phyloP scores from a whole-genome alignment of 2,329 filamentous ascomycete genomes.

The Lasiodiplodia hormozganensis region DNA sequence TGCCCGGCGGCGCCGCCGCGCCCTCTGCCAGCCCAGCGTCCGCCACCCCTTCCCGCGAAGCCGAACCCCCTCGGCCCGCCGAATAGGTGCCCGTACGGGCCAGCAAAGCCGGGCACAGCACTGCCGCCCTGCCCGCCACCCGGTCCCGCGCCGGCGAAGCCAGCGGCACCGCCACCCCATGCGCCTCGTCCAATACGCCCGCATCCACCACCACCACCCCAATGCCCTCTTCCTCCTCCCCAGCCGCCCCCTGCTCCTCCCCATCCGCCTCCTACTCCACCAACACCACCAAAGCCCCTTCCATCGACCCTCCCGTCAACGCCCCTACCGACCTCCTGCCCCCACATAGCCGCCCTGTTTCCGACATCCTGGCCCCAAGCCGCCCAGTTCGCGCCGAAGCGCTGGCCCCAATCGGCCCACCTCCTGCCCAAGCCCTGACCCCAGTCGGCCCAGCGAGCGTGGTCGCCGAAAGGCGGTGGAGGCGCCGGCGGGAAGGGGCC shows the following conservation, averaged over 20 bases:
- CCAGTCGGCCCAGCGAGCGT: constrained; percentile 17
- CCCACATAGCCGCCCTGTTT: constrained; percentile 39
- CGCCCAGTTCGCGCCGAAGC: constrained; percentile 27
- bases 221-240: neutral
- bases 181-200: constrained; percentile 22
- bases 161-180: constrained; percentile 4
- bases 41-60: neutral
- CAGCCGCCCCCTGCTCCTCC: constrained; percentile 28
- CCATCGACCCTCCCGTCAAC: constrained; percentile 31
- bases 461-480: neutral
- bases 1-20: neutral
- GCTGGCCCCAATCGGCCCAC: constrained; percentile 33
- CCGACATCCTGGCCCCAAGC: constrained; percentile 44
- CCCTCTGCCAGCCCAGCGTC: neutral
- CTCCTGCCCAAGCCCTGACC: constrained; percentile 32
- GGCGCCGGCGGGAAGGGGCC: constrained; percentile 15
- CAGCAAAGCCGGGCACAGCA: neutral
- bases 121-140: neutral
- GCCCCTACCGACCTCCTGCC: constrained; percentile 37
- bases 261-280: constrained; percentile 1
- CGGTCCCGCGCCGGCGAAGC: neutral
- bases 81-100: neutral
- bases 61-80: constrained; percentile 14
- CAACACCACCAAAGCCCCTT: constrained; percentile 36
- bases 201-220: constrained; percentile 22